Evolutionary conservation across 148 eudicot genomes (phyloP), one percentile per base, ranked within the genome.

Genomic region (Gaultheria prostrata): DNA sequence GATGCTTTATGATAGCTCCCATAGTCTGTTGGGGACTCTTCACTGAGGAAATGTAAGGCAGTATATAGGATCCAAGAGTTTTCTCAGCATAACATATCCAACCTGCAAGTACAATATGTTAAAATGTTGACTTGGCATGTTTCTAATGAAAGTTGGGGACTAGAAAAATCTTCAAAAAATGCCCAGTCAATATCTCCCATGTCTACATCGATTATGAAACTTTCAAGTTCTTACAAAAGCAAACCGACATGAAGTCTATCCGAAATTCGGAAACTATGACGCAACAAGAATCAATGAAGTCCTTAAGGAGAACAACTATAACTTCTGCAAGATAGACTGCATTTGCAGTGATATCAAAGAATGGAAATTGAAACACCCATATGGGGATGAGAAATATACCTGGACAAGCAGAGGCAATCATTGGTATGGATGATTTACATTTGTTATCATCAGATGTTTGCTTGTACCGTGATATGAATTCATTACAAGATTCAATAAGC

Each of bases 41-140:
- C 21, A 97, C 99, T 39, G 99, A 93, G 57, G 99, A 97, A 81
- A 97, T 93, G 84, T 93, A 89, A 78, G 99, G 99, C 83, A 97
- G 91, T 80, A 97, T 89, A 83, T 90, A 97, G 9, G 99, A 93
- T 71, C 99, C 99, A 86, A 97, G 95, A 79, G 98, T 93, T 89
- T 97, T 97, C 83, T 97, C 99, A 17, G 99, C 98, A 89, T 97
- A 97, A 88, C 99, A 97, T 86, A 97, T 95, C 99, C 99, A 97
- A 87, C 99, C 99, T 97, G 89, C 75, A 85, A 53, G 69, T 65
- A 80, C 13, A 85, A 26, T 51, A 88, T 20, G 45, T 39, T 77
- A 39, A 50, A 53, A 75, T 43, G 74, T 54, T 3, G 20, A 8
- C 54, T 39, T 46, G 39, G n/a, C 50, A 67, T 20, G 24, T 45